These are phyloP conservation scores for Helotiales sp. DNA, from an alignment of 2,329 filamentous ascomycete species.

Conservation along the genomic window DNA sequence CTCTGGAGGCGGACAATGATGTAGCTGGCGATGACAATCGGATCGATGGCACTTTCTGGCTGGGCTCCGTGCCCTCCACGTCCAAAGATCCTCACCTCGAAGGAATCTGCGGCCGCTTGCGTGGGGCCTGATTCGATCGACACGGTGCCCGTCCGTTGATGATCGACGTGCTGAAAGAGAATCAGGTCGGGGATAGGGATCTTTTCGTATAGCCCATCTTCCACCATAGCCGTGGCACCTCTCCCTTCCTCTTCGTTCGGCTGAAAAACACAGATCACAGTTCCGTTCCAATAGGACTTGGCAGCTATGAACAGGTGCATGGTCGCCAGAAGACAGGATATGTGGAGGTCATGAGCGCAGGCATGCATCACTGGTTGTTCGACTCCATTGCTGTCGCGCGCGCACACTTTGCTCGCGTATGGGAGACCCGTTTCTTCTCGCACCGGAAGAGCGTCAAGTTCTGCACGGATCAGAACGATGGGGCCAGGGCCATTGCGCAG, in stretches of 20 bases:
- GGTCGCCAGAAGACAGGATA: not conserved
- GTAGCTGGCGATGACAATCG: not conserved
- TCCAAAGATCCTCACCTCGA: not conserved
- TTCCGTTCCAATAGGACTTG: not conserved
- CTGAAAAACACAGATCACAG: slow-evolving; percentile 42
- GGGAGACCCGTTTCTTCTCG: slow-evolving; percentile 52
- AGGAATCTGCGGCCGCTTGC: not conserved
- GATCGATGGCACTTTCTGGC: not conserved
- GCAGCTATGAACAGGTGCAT: not conserved
- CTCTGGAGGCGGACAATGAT: not conserved
- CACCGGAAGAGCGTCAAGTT: slow-evolving; percentile 51
- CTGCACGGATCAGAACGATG: not conserved
- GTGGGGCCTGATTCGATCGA: not conserved
- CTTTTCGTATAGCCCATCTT: slow-evolving; percentile 57
- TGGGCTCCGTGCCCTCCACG: not conserved
- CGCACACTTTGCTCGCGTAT: slow-evolving; percentile 51
- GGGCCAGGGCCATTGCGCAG: slow-evolving; percentile 38
- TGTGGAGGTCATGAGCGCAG: slow-evolving; percentile 39
- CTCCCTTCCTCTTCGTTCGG: slow-evolving; percentile 63
- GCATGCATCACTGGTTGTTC: slow-evolving; percentile 68
- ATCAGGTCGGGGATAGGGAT: slow-evolving; percentile 27
- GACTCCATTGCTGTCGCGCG: slow-evolving; percentile 42
- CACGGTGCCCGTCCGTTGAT: not conserved
- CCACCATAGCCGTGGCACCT: slow-evolving; percentile 67
- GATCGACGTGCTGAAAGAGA: not conserved